phyloP scores from a whole-genome alignment of 495 filamentous ascomycete species.

The Hyaloscypha bicolor region DNA sequence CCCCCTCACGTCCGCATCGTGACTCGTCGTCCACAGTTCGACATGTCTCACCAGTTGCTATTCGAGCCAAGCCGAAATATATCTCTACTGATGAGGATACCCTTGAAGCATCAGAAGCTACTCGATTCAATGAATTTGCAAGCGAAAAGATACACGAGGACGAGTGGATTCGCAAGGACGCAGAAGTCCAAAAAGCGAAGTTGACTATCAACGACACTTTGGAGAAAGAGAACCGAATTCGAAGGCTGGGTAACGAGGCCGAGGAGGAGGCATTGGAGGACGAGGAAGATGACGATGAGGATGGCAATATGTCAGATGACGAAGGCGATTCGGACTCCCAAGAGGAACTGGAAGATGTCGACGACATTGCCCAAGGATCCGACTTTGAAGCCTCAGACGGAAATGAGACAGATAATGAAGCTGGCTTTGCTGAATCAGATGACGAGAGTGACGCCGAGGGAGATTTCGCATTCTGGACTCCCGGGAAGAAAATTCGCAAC shows the following conservation, averaged over 20 bases:
- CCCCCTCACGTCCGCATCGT: slow-evolving; percentile 48
- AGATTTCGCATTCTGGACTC: slow-evolving; percentile 78
- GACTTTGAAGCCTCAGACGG: slow-evolving; percentile 72
- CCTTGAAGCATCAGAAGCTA: slow-evolving; percentile 65
- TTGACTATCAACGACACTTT: slow-evolving; percentile 89
- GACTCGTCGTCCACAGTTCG: slow-evolving; percentile 44
- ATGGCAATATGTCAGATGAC: slow-evolving; percentile 45
- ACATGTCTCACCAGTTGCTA: slow-evolving; percentile 36
- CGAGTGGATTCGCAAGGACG: slow-evolving; percentile 77
- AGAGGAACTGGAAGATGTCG: slow-evolving; percentile 46
- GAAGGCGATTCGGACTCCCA: slow-evolving; percentile 55
- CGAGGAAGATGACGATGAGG: slow-evolving; percentile 64
- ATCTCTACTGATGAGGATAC: slow-evolving; percentile 53
- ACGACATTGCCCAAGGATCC: slow-evolving; percentile 60
- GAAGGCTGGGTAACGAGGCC: slow-evolving; percentile 84
- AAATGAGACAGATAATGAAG: slow-evolving; percentile 95
- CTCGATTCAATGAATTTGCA: slow-evolving; percentile 92
- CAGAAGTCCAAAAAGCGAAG: slow-evolving; percentile 59
- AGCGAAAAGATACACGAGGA: slow-evolving; percentile 78
- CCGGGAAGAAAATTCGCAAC: slow-evolving; percentile 17
- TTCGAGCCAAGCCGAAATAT: slow-evolving; percentile 42
- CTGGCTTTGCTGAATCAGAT: slow-evolving; percentile 88
- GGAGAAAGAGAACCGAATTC: slow-evolving; percentile 85
- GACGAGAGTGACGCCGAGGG: slow-evolving; percentile 75
- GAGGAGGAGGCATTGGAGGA: slow-evolving; percentile 83